Percentiles rank a stretch among this genome's conserved stretches.
Conservation (phyloP, 495 filamentous ascomycete species). For the Tuber borchii region DNA sequence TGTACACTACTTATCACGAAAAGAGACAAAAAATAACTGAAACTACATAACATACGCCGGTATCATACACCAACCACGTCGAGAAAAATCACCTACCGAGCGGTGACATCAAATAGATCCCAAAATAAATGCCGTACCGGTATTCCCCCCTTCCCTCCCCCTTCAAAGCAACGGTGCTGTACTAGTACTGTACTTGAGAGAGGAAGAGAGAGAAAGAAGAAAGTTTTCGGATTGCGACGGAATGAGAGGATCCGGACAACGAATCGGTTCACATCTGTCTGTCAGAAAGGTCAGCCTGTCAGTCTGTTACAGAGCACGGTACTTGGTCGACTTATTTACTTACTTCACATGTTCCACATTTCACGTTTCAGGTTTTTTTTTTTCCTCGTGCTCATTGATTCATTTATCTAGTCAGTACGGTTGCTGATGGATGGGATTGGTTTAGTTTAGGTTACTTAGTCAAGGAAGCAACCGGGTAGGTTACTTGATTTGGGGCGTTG, state of each 20-base stretch:
- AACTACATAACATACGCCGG: neutral
- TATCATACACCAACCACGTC: neutral
- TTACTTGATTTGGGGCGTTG: neutral
- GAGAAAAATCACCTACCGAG: neutral
- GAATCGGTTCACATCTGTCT: neutral
- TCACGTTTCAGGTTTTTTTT: neutral
- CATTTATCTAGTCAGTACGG: too few relatives aligned
- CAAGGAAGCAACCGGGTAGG: neutral
- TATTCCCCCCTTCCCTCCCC: neutral
- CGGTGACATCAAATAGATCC: neutral
- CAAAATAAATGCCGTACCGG: neutral
- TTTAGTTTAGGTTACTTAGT: neutral
- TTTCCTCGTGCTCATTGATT: neutral
- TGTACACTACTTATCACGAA: neutral
- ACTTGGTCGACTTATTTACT: neutral
- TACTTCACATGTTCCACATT: neutral
- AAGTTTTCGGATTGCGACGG: neutral
- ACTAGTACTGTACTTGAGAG: neutral
- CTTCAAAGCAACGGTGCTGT: neutral
- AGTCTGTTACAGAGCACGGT: neutral
- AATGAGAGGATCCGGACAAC: neutral
- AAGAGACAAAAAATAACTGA: neutral
- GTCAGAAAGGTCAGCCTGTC: neutral
- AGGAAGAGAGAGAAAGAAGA: neutral
- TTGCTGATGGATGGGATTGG: neutral